Conservation (phyloP, 768 basidiomycete genomes). For the Trametes cingulata region DNA sequence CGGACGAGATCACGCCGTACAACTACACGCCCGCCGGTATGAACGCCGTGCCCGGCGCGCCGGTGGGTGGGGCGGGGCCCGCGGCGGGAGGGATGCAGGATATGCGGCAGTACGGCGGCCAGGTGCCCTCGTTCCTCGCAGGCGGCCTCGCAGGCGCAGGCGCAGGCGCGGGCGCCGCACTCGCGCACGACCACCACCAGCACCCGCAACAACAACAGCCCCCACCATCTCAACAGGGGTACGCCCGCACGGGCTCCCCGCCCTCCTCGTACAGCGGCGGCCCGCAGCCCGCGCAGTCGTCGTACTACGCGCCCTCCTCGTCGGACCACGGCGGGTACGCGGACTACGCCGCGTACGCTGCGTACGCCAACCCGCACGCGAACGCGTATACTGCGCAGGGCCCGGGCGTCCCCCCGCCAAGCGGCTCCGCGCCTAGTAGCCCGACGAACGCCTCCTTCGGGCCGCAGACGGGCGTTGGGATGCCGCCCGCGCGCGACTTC, state of each 20-base stretch:
- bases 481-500: slow-evolving; percentile 20
- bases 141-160: slow-evolving; percentile 27
- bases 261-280: slow-evolving; percentile 21
- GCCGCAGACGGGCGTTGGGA: slow-evolving; percentile 5
- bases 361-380: slow-evolving; percentile 10
- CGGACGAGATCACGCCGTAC: slow-evolving; percentile 27
- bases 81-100: slow-evolving; percentile 16
- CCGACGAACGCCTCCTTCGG: slow-evolving; percentile 16
- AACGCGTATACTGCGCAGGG: neutral
- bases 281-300: slow-evolving; percentile 19
- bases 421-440: slow-evolving; percentile 6
- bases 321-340: slow-evolving; percentile 25
- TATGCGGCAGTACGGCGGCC: slow-evolving; percentile 32
- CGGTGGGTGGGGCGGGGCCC: neutral
- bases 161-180: slow-evolving; percentile 20
- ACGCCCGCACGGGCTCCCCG: slow-evolving; percentile 5
- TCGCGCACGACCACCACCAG: neutral
- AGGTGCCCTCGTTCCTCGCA: slow-evolving; percentile 25
- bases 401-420: neutral
- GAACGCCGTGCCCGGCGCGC: neutral
- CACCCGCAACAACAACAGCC: too few relatives aligned
- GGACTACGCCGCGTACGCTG: slow-evolving; percentile 24
- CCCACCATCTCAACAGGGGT: too few relatives aligned
- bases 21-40: slow-evolving; percentile 20
- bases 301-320: slow-evolving; percentile 23